Evolutionary conservation across 495 filamentous ascomycete species (phyloP).

Genomic region (Penicillium daleae): DNA sequence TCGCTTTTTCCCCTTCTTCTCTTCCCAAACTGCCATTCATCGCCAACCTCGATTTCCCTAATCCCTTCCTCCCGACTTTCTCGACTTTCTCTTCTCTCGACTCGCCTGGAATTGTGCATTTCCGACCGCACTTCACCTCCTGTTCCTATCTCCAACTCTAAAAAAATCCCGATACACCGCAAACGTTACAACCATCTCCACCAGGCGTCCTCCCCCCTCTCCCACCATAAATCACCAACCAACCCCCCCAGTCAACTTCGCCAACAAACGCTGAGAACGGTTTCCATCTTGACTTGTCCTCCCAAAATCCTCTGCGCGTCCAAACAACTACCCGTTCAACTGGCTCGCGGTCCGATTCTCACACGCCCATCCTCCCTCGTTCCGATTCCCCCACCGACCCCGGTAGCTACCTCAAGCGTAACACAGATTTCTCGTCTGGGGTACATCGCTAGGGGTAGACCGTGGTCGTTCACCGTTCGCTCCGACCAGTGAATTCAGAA

Average conservation of each 20-base stretch:
- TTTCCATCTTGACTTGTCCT: constrained; percentile 9
- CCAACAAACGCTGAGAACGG: constrained; percentile 6
- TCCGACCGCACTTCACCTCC: background rate
- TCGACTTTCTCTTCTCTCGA: background rate
- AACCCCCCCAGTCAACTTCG: background rate
- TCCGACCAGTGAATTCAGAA: constrained; percentile 13
- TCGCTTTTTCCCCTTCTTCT: constrained; percentile 1
- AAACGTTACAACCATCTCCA: constrained; percentile 10
- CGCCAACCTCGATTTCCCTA: background rate
- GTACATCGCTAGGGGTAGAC: constrained; percentile 52
- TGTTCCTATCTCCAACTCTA: background rate
- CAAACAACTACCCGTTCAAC: constrained; percentile 3
- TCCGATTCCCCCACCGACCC: constrained; percentile 28
- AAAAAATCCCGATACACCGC: constrained; percentile 1
- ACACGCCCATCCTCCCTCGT: constrained; percentile 18
- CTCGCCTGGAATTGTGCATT: background rate
- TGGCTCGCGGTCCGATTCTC: constrained; percentile 17
- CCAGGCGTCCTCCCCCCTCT: background rate
- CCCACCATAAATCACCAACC: background rate
- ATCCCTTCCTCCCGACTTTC: background rate
- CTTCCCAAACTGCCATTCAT: background rate
- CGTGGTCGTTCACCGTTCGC: constrained; percentile 35
- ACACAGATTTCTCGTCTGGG: constrained; percentile 48
- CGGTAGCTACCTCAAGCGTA: constrained; percentile 52
- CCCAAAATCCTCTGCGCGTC: background rate